Base-by-base conservation (phyloP, 2,329 filamentous ascomycete species). In the Ophiostoma piceae region DNA sequence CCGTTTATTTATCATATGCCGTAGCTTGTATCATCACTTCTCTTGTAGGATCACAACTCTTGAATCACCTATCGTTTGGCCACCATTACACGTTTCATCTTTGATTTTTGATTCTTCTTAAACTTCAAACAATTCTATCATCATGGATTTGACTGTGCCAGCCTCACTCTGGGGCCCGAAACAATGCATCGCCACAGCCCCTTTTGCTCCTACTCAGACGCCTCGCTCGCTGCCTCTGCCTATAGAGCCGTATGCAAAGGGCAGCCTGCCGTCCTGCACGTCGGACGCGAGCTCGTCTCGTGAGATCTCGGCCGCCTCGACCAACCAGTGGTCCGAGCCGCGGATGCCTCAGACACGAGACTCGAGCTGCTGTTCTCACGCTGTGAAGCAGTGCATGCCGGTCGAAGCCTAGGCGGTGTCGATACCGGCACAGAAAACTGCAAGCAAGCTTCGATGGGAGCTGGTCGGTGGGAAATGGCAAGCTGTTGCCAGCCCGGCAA, bases 141-240 rank as follows among this genome's bases (percentile, higher is more conserved):
- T 16, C 65, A 66, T 66, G 65, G 65, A 41, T 41, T 22, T 66
- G 37, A 14, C 37, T 47, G 35, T 66, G 65, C 65, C 37, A 8
- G 35, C 39, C 11, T 29, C 37, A 16, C 16, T 19, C 2, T 66
- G 39, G 65, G 62, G 19, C 19, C 62, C 19, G 35, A 65, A 39
- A 7, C 35, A 19, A 6, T 65, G 35, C 19, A 22, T 39, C 32
- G 62, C 32, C 62, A 39, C n/a, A 22, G 9, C 16, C 62, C 19
- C 35, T 35, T 35, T 35, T 35, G 35, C 35, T 35, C 32, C 32
- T 35, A 3, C 3, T 35, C 51, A 57, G 51, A 26, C n/a, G 2
- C n/a, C 22, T 26, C 51, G 22, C n/a, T 16, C 29, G 7, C 12
- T 29, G 14, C 9, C 29, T 32, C 12, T 29, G 14, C 9, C 60